Conservation (phyloP, 306 rosid genomes). For the Phaseolus lunatus region DNA sequence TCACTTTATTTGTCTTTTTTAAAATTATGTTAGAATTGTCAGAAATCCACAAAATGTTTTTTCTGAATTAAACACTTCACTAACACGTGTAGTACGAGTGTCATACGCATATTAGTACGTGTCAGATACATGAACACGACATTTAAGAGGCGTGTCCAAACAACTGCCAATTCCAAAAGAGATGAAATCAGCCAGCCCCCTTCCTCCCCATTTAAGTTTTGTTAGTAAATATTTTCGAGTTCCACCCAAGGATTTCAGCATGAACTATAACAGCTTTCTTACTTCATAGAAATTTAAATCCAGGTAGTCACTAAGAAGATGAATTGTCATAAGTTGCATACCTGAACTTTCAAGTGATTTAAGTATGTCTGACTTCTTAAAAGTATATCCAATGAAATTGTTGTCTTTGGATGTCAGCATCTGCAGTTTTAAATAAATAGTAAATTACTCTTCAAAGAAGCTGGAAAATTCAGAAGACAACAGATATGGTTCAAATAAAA, state of each 20-base stretch:
- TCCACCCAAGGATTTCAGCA: neutral
- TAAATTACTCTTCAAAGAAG: constrained; percentile 4
- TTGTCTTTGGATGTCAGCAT: constrained; percentile 97
- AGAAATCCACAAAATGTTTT: no score
- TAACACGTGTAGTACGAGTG: no score
- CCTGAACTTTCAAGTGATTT: constrained; percentile 89
- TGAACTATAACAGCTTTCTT: constrained; percentile 21
- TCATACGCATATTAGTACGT: no score
- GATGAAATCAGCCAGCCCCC: constrained; percentile 11
- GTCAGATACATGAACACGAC: no score
- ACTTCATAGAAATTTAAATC: neutral
- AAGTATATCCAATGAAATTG: constrained; percentile 96
- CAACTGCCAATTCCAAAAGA: constrained; percentile 20
- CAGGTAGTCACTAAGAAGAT: constrained; percentile 17
- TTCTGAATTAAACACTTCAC: no score
- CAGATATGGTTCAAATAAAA: constrained; percentile 9
- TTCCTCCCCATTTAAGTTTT: neutral
- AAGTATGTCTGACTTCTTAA: constrained; percentile 81
- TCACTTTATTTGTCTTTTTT: no score
- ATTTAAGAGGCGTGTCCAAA: no score
- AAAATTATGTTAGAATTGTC: no score
- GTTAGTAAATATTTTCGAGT: neutral
- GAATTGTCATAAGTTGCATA: constrained; percentile 44
- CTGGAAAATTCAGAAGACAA: constrained; percentile 17
- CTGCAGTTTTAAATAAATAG: constrained; percentile 51